phyloP scores from a whole-genome alignment of 2,329 filamentous ascomycete species.

The Aspergillus tubingensis region DNA sequence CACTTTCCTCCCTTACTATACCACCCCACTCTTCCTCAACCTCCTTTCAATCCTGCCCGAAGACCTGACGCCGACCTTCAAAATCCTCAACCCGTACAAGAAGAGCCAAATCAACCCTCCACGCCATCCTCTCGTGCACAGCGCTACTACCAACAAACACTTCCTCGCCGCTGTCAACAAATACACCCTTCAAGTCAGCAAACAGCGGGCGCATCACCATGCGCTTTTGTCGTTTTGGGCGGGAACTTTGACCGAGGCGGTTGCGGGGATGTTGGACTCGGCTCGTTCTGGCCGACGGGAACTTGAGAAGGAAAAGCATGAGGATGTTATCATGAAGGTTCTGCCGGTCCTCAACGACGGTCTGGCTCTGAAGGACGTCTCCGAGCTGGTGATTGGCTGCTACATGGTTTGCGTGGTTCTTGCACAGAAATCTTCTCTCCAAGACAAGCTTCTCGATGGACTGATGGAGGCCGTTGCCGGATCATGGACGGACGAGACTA shows the following conservation, averaged over 20 bases:
- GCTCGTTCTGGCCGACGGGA: slow-evolving; percentile 73
- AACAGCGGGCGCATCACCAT: slow-evolving; percentile 71
- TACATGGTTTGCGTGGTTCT: slow-evolving; percentile 91
- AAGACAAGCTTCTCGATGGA: slow-evolving; percentile 76
- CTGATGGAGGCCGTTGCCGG: slow-evolving; percentile 86
- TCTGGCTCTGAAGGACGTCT: slow-evolving; percentile 71
- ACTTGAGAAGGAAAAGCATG: slow-evolving; percentile 77
- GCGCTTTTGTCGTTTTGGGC: slow-evolving; percentile 88
- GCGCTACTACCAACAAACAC: slow-evolving; percentile 73
- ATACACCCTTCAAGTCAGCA: slow-evolving; percentile 74
- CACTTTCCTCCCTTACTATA: slow-evolving; percentile 91
- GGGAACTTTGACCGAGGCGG: slow-evolving; percentile 79
- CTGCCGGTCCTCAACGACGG: slow-evolving; percentile 74
- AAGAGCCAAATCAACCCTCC: slow-evolving; percentile 74
- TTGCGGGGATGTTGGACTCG: slow-evolving; percentile 78
- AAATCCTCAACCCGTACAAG: slow-evolving; percentile 84
- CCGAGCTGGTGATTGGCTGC: slow-evolving; percentile 79
- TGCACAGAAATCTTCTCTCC: slow-evolving; percentile 76
- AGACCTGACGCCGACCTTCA: slow-evolving; percentile 70
- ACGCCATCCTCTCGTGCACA: slow-evolving; percentile 78
- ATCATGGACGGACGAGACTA: slow-evolving; percentile 74
- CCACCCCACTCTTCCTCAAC: slow-evolving; percentile 79
- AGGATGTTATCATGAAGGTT: slow-evolving; percentile 70
- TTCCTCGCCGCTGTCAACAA: slow-evolving; percentile 77
- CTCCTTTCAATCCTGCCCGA: slow-evolving; percentile 83